Percentiles rank a stretch among this genome's conserved stretches.
These are phyloP conservation scores for Panicum virgatum DNA, from an alignment of 202 grass and related monocot genomes.

Conservation along the genomic window DNA sequence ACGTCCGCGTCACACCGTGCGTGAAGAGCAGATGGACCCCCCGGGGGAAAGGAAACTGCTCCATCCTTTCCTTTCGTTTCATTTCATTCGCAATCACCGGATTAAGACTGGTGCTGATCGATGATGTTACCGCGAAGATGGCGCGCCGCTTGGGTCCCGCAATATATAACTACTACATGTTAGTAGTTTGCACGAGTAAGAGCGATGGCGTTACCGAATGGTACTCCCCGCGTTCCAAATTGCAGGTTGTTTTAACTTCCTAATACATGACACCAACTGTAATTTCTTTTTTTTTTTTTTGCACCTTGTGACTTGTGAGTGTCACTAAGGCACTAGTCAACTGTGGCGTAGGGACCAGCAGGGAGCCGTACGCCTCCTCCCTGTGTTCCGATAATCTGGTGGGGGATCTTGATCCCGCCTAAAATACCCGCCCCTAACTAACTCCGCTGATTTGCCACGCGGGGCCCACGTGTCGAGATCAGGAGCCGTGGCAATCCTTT, in stretches of 20 bases:
- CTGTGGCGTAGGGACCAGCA: no score
- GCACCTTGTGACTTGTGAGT: no score
- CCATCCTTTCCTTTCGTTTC: conserved; percentile 4
- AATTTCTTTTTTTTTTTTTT: no score
- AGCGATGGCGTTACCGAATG: no score
- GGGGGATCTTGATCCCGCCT: conserved; percentile 5
- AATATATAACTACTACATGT: neutral
- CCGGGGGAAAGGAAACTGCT: neutral
- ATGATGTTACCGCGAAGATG: neutral
- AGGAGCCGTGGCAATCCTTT: neutral
- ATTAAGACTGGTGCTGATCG: neutral
- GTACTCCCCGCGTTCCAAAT: no score
- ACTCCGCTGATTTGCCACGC: neutral
- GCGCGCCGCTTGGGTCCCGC: neutral
- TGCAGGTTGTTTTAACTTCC: no score
- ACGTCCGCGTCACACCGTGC: conserved; percentile 9
- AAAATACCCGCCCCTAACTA: conserved; percentile 29
- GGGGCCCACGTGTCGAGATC: neutral
- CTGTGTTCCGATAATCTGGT: neutral
- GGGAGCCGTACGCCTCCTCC: neutral
- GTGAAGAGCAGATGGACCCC: neutral
- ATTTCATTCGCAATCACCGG: neutral
- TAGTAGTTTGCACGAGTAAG: no score
- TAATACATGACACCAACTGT: no score
- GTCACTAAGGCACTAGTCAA: no score